Evolutionary conservation across 2,329 filamentous ascomycete species (phyloP), one percentile per base, ranked within the genome.

Genomic region (Cladosporium oxysporum): DNA sequence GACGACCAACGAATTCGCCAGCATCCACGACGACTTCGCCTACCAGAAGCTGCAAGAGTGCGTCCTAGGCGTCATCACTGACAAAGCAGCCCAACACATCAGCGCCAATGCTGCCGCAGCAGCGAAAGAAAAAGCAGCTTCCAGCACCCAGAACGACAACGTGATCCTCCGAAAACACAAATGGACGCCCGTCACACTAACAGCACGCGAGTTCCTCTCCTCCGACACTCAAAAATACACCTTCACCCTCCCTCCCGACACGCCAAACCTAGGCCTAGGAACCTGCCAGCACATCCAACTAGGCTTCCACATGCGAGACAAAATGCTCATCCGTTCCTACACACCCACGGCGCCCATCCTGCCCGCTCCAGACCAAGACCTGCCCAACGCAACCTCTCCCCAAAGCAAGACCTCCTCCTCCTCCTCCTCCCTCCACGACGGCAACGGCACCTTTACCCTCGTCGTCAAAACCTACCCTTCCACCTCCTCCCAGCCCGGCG

Each of bases 401-500:
- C 37, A 44, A 10, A 44, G 2, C 1, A n/a, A 8, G 6, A 37
- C 72, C 23, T 26, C 23, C 23, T 26, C 23, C 23, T 26, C 72
- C 37, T 29, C 64, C 29, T 31, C 60, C 11, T 21, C 37, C 4
- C 35, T 73, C 29, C 64, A 66, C 52, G 71, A 75, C 65, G 69
- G 69, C 26, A 74, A 80, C 55, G 80, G 80, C 5, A 83, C 79
- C 0, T 84, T 85, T 68, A 77, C 84, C 21, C 76, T 84, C 2
- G 79, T 80, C 0, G 77, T 84, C 44, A 85, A 86, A 69, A 85
- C 83, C 0, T 85, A 86, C 70, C 83, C 82, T 64, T 83, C 83
- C 0, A 78, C 75, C 44, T 68, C 75, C 0, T 73, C 75, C 2
- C 81, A 84, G 68, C 83, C 83, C 0, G 83, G 84, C 16, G 83